These are phyloP conservation scores for Aspergillus novoparasiticus DNA, from an alignment of 2,329 filamentous ascomycete genomes.

Conservation along the genomic window DNA sequence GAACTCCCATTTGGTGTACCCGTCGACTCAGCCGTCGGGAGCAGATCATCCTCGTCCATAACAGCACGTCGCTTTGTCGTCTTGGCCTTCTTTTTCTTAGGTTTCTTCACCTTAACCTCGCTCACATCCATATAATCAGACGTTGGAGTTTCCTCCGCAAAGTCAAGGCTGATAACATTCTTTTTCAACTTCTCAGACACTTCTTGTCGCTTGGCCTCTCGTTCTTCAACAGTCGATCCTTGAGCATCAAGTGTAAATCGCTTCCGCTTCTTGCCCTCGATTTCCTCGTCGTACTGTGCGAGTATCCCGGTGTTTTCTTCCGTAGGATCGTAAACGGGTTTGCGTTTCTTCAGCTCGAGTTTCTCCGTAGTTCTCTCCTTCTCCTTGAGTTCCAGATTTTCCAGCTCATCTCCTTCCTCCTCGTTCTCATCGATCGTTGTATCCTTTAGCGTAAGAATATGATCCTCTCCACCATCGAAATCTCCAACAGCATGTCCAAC, in stretches of 20 bases:
- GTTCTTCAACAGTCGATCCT: conserved; percentile 68
- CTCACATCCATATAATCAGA: conserved; percentile 89
- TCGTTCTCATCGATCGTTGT: conserved; percentile 80
- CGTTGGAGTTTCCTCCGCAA: conserved; percentile 62
- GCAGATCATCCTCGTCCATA: conserved; percentile 62
- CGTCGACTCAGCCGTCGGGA: conserved; percentile 40
- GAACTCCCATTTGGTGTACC: conserved; percentile 46
- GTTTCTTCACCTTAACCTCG: conserved; percentile 90
- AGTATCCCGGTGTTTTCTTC: conserved; percentile 71
- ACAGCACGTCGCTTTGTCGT: conserved; percentile 67
- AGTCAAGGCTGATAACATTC: conserved; percentile 76
- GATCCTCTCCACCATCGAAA: conserved; percentile 78
- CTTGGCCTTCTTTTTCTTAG: conserved; percentile 83
- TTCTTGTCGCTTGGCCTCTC: conserved; percentile 57
- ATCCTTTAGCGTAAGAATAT: conserved; percentile 94
- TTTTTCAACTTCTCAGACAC: conserved; percentile 64
- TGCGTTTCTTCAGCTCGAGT: conserved; percentile 86
- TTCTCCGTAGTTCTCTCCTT: conserved; percentile 59
- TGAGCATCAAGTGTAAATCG: conserved; percentile 82
- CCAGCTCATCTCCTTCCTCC: conserved; percentile 84
- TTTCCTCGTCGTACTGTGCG: conserved; percentile 94
- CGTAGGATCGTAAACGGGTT: conserved; percentile 82
- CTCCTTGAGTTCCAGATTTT: conserved; percentile 46
- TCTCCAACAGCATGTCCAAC: conserved; percentile 84
- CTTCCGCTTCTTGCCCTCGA: conserved; percentile 85